A percentile compares a stretch with the other conserved stretches of the same genome.
Conservation (phyloP, 108 stramenopile species). For the Pseudonitzschia multiseries region DNA sequence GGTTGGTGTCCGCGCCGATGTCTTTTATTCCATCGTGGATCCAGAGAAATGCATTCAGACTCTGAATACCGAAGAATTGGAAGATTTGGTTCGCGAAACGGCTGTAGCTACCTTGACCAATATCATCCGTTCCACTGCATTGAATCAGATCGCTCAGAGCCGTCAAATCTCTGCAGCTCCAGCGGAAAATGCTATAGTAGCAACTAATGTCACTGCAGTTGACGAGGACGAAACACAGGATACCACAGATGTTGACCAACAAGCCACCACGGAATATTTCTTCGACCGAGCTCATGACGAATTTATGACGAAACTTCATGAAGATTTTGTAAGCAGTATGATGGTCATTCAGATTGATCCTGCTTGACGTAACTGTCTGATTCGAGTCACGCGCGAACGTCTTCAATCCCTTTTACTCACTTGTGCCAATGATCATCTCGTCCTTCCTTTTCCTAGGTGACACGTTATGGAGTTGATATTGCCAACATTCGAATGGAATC, state of each 20-base stretch:
- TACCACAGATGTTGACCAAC: neutral
- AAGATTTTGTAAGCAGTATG: slow-evolving; percentile 28
- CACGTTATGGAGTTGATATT: slow-evolving; percentile 21
- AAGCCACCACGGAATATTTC: slow-evolving; percentile 4
- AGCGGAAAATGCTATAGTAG: neutral
- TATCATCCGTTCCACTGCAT: slow-evolving; percentile 36
- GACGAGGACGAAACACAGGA: slow-evolving; percentile 1
- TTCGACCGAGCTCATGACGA: slow-evolving; percentile 39
- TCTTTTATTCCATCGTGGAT: slow-evolving; percentile 41
- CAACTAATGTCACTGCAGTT: slow-evolving; percentile 3
- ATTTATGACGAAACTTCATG: slow-evolving; percentile 35
- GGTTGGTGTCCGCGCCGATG: slow-evolving; percentile 42
- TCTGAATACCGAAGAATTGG: slow-evolving; percentile 30
- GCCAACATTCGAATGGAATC: slow-evolving; percentile 43
- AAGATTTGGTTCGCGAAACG: slow-evolving; percentile 40
- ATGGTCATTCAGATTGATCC: neutral
- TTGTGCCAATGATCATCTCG: neutral
- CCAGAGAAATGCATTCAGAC: slow-evolving; percentile 40
- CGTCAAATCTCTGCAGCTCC: slow-evolving; percentile 24
- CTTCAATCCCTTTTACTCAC: neutral
- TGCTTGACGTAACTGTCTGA: no score
- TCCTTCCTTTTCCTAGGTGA: neutral
- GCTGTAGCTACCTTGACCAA: slow-evolving; percentile 42
- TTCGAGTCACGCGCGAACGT: no score
- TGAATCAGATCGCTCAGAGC: slow-evolving; percentile 40